These are phyloP conservation scores for Sporothrix inflata DNA, from an alignment of 2,329 filamentous ascomycete genomes.

Conservation along the genomic window DNA sequence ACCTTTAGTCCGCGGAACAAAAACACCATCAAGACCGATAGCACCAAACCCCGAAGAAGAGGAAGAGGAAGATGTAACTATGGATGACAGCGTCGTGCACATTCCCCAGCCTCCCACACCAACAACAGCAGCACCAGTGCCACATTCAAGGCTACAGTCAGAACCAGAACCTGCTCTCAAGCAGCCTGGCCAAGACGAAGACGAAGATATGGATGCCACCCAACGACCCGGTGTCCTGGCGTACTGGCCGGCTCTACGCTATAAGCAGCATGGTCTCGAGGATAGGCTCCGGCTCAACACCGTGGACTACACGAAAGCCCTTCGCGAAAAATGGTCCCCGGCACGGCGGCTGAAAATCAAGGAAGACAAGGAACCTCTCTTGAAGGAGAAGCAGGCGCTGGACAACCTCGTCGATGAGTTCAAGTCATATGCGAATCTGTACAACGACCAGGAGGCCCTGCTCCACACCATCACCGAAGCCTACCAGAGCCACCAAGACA, in stretches of 20 bases:
- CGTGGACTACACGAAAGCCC: constrained; percentile 51
- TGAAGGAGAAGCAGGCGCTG: constrained; percentile 51
- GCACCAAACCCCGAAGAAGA: not conserved
- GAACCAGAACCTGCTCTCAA: not conserved
- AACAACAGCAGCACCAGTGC: not conserved
- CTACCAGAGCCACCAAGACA: constrained; percentile 56
- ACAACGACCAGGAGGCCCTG: constrained; percentile 50
- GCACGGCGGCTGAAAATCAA: constrained; percentile 54
- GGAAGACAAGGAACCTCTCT: constrained; percentile 52
- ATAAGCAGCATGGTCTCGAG: constrained; percentile 46
- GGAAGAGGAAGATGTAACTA: constrained; percentile 6
- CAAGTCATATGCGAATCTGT: constrained; percentile 48
- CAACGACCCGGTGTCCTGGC: constrained; percentile 28
- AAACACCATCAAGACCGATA: not conserved
- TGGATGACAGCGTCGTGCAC: constrained; percentile 21
- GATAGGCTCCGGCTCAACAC: constrained; percentile 52
- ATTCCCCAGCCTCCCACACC: not conserved
- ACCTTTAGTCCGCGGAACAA: not conserved
- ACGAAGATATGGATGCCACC: constrained; percentile 24
- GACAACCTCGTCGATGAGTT: constrained; percentile 48
- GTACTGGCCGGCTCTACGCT: constrained; percentile 33
- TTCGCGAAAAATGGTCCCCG: constrained; percentile 51
- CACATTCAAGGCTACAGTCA: not conserved
- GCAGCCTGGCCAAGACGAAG: constrained; percentile 12
- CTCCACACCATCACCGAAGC: constrained; percentile 53